phyloP scores from a whole-genome alignment of 306 rosid species.

The Heteromeles arbutifolia region DNA sequence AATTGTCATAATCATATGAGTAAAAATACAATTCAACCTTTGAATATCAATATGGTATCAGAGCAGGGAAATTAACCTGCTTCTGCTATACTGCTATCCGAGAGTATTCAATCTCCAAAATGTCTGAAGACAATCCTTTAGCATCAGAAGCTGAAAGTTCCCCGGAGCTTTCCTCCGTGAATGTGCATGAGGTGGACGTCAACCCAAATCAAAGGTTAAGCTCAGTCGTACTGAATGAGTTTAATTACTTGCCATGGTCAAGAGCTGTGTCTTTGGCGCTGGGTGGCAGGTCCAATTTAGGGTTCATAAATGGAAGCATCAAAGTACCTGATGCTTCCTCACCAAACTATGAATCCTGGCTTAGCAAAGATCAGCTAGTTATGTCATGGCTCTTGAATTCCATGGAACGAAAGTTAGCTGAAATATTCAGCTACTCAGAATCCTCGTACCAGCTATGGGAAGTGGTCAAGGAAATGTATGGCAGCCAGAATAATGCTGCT shows the following conservation, averaged over 20 bases:
- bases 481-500: background rate
- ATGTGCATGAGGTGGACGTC: background rate
- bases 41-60: background rate
- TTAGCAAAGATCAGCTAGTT: background rate
- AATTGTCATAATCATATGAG: no score
- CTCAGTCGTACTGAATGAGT: background rate
- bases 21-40: no score
- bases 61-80: background rate
- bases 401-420: background rate
- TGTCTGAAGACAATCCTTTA: background rate
- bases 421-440: background rate
- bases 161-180: background rate
- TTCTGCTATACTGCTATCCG: background rate
- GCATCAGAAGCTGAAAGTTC: background rate
- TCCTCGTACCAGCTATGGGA: background rate
- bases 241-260: background rate
- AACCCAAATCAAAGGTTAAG: background rate
- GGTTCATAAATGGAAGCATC: constrained; percentile 1
- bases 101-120: background rate
- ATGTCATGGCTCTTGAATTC: no score
- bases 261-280: background rate
- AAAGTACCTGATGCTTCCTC: background rate
- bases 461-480: background rate
- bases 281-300: background rate
- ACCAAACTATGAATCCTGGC: background rate